phyloP scores from a whole-genome alignment of 768 basidiomycete species.

The Kwoniella shandongensis region DNA sequence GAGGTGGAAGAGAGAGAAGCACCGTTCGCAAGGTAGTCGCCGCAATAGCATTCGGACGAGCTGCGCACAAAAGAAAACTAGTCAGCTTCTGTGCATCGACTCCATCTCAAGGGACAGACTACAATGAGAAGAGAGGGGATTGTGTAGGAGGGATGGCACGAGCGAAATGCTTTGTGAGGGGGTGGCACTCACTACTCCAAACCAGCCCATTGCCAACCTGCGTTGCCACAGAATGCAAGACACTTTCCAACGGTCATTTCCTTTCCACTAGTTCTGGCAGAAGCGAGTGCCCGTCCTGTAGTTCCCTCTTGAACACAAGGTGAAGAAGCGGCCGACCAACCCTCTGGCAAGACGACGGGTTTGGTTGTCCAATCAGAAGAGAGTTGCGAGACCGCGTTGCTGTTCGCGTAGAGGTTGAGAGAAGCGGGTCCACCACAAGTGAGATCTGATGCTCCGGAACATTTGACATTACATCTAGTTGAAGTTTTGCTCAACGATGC shows the following conservation, averaged over 20 bases:
- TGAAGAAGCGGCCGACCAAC: constrained; percentile 25
- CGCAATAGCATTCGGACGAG: constrained; percentile 37
- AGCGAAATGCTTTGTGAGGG: constrained; percentile 27
- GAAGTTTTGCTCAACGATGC: constrained; percentile 18
- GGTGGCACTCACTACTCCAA: constrained; percentile 34
- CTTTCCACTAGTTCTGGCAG: constrained; percentile 21
- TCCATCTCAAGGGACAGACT: no score
- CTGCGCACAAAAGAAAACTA: no score
- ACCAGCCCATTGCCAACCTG: constrained; percentile 33
- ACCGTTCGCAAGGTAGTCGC: constrained; percentile 27
- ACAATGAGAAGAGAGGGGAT: constrained; percentile 31
- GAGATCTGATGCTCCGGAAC: constrained; percentile 11
- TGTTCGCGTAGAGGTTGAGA: constrained; percentile 26
- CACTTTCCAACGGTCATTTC: constrained; percentile 40
- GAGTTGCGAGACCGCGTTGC: constrained; percentile 3
- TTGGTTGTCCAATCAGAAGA: constrained; percentile 16
- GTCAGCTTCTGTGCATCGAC: constrained; percentile 6
- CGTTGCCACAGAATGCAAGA: constrained; percentile 29
- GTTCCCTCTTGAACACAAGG: constrained; percentile 30
- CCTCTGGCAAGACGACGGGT: constrained; percentile 18
- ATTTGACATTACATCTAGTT: constrained; percentile 22
- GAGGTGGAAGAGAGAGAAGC: constrained; percentile 21
- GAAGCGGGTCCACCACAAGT: constrained; percentile 34
- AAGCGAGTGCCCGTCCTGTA: constrained; percentile 40
- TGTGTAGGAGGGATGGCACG: constrained; percentile 8